A percentile compares a stretch with the other conserved stretches of the same genome.
Evolutionary conservation across 108 stramenopile species (phyloP).

Genomic region (Bacterosira constricta): DNA sequence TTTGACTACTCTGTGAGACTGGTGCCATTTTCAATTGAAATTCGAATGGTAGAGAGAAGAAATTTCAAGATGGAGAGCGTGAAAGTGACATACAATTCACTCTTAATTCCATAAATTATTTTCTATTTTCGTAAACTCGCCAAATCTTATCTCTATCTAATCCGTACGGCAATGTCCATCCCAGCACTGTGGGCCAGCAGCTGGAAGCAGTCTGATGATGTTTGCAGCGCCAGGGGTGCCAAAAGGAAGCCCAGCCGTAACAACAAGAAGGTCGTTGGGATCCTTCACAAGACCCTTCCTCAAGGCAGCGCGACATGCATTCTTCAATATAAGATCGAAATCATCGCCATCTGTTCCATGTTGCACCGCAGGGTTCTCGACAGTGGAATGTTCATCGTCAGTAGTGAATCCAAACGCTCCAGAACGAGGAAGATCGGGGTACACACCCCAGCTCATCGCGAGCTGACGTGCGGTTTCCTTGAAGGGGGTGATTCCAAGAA

Average conservation of each 20-base stretch:
- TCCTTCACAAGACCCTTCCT: slow-evolving; percentile 69
- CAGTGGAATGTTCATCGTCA: slow-evolving; percentile 65
- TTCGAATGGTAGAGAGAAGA: no score
- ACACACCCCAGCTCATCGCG: slow-evolving; percentile 85
- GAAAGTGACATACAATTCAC: no score
- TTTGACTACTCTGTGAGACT: no score
- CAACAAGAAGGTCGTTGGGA: slow-evolving; percentile 76
- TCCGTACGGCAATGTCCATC: slow-evolving; percentile 58
- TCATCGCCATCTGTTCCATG: slow-evolving; percentile 40
- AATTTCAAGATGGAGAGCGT: no score
- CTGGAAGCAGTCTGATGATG: slow-evolving; percentile 89
- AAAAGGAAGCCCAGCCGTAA: slow-evolving; percentile 85
- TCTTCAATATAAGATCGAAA: slow-evolving; percentile 55
- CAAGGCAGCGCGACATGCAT: slow-evolving; percentile 63
- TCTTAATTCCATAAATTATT: no score
- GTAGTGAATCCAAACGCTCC: slow-evolving; percentile 79
- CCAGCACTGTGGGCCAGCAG: slow-evolving; percentile 92
- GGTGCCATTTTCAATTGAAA: no score
- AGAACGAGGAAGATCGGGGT: slow-evolving; percentile 57
- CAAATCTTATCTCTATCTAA: no score
- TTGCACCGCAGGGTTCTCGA: slow-evolving; percentile 42
- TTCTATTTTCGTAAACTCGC: no score
- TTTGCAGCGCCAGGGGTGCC: slow-evolving; percentile 90
- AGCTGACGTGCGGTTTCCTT: slow-evolving; percentile 76
- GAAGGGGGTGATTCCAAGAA: slow-evolving; percentile 78